Base-by-base conservation (phyloP, 192 early-diverging fungal genomes). In the Coemansia asiatica region DNA sequence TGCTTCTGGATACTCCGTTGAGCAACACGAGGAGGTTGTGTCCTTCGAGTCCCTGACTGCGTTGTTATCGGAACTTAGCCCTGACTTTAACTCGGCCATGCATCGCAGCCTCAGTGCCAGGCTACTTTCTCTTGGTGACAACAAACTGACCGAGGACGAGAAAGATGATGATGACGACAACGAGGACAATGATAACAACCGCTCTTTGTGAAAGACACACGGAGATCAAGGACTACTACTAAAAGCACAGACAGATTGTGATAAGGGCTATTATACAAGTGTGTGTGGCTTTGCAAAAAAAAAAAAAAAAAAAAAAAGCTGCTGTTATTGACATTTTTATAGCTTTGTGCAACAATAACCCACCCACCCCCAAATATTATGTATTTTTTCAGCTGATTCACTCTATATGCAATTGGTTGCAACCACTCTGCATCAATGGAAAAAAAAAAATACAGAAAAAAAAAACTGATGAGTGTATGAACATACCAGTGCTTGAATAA, bases 1-100 rank as follows among this genome's bases (percentile, higher is more conserved):
- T 7, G 48, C 48, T n/a, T 8, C 53, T 2, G 69, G 70, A 15
- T 78, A 78, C 66, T 29, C 49, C 19, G 63, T 48, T 18, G 28
- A 22, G 3, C 12, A 5, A 8, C 3, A 8, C 31, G 4, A 22
- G 31, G 22, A 6, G 9, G 16, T 1, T 2, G 18, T 1, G 46
- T 1, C 25, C 23, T 79, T 70, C 23, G 76, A 79, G 33, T 27
- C 67, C 19, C 65, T 79, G 29, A 65, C 76, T 1, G 64, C 63
- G 29, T 49, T 79, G 47, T 61, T 79, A 50, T 28, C 56, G 23
- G 60, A 60, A 25, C 22, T 61, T 6, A 79, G 76, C 60, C 60
- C 68, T 0, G 61, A 22, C 27, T 79, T 79, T 29, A 56, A 63
- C 36, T 21, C 16, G 5, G 69, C 67, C 16, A 79, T 79, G 76